Evolutionary conservation across 495 filamentous ascomycete species (phyloP), one percentile per base, ranked within the genome.

Genomic region (Tuber magnatum): DNA sequence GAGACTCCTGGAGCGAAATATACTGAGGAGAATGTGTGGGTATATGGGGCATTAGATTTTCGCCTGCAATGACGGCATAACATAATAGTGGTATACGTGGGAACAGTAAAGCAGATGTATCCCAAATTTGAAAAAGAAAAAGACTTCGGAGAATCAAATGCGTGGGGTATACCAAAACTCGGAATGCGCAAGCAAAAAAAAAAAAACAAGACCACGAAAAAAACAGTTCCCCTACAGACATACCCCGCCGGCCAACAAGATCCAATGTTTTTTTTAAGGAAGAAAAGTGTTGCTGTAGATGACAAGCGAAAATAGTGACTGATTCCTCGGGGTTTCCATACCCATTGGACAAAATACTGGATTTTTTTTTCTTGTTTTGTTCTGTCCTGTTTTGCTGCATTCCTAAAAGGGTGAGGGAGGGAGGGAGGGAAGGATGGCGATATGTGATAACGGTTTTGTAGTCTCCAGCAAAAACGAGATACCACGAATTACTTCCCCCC

Each of bases 21-120:
- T 71, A 16, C 69, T 71, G 24, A 41, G 32, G 42, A 39, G 39
- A 71, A 71, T 9, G 28, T 71, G 32, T 68, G 38, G 72, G 24
- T 70, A 65, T 65, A 65, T 65, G 56, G 56, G 56, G 32, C 56
- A 65, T 65, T 65, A 65, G 32, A 35, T 65, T 65, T 65, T 65
- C 35, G 28, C 56, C 56, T 7, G 28, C 28, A 35, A 35, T 32
- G 28, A 32, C 28, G 4, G 2, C 28, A 65, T 18, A 65, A 65
- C 56, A 35, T 18, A 28, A 65, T 35, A 35, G 28, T 65, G 56
- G 56, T 65, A 65, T 65, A 65, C 28, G 56, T 32, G 56, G 28
- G 32, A 35, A 35, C 16, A 8, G 12, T 65, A 35, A 18, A 35
- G 28, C 35, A 65, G 56, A 65, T 65, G 14, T 65, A 32, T 65